Conservation (phyloP, 345 rosid genomes). For the Luvunga scandens region DNA sequence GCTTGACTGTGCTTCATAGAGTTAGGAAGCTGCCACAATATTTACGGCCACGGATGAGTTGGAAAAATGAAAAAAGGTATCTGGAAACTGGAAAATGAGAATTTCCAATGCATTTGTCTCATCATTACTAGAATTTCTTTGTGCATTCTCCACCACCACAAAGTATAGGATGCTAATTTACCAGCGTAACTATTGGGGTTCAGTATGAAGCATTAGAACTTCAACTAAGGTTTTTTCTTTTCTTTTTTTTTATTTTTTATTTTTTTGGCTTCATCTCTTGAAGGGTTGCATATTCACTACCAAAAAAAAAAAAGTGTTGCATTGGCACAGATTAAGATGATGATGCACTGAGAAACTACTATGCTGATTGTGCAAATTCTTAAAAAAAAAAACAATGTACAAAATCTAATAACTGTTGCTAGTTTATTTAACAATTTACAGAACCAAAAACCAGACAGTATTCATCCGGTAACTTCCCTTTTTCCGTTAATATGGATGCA, state of each 20-base stretch:
- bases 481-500: not conserved
- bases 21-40: constrained; percentile 76
- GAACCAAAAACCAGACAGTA: not conserved
- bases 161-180: not conserved
- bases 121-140: not conserved
- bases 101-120: not conserved
- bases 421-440: not conserved
- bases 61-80: not conserved
- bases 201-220: not conserved
- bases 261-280: not conserved
- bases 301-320: not conserved
- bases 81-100: not conserved
- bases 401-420: not conserved
- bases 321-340: not conserved
- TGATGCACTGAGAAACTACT: not conserved
- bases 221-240: not conserved
- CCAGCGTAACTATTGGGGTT: not conserved
- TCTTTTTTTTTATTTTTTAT: too few relatives aligned
- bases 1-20: constrained; percentile 99
- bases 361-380: not conserved
- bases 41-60: not conserved
- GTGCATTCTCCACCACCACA: not conserved
- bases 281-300: not conserved
- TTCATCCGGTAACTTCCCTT: not conserved
- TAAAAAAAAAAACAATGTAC: not conserved